Percentiles rank a stretch among this genome's conserved stretches.
Evolutionary conservation across 2,329 filamentous ascomycete genomes (phyloP).

Genomic region (Colletotrichum destructivum): DNA sequence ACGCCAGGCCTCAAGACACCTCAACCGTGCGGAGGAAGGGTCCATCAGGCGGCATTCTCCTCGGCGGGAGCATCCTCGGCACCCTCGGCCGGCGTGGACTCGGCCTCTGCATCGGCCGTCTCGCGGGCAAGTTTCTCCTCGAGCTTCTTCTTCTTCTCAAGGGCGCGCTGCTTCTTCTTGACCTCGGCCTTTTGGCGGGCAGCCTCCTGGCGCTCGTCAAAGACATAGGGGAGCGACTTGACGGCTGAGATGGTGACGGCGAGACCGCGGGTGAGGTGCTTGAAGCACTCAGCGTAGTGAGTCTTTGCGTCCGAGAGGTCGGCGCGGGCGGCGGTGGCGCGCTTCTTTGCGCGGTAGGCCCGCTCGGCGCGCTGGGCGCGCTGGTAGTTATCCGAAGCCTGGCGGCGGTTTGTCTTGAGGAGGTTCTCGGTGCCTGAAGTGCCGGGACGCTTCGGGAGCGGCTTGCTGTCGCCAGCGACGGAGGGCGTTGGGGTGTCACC

Average conservation of each 20-base stretch:
- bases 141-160: slow-evolving; percentile 54
- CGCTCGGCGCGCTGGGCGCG: slow-evolving; percentile 58
- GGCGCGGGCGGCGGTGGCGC: slow-evolving; percentile 55
- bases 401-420: slow-evolving; percentile 55
- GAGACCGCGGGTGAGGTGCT: slow-evolving; percentile 55
- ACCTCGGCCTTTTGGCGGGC: slow-evolving; percentile 49
- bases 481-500: slow-evolving; percentile 34
- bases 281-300: slow-evolving; percentile 55
- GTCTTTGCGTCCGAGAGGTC: slow-evolving; percentile 55
- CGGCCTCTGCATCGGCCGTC: slow-evolving; percentile 30
- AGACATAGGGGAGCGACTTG: slow-evolving; percentile 52
- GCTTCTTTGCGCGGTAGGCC: slow-evolving; percentile 59
- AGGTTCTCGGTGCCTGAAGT: slow-evolving; percentile 61
- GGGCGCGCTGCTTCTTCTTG: slow-evolving; percentile 49
- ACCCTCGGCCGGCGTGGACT: slow-evolving; percentile 14
- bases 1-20: not conserved
- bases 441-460: slow-evolving; percentile 54
- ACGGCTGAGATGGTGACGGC: slow-evolving; percentile 52
- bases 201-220: slow-evolving; percentile 55
- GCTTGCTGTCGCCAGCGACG: slow-evolving; percentile 43
- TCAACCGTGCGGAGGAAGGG: slow-evolving; percentile 27
- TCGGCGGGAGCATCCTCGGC: slow-evolving; percentile 22
- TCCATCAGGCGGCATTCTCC: slow-evolving; percentile 30
- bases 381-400: slow-evolving; percentile 55
- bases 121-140: slow-evolving; percentile 52